Base-by-base conservation (phyloP, 2,329 filamentous ascomycete genomes). In the Stagonosporopsis cucurbitacearum region DNA sequence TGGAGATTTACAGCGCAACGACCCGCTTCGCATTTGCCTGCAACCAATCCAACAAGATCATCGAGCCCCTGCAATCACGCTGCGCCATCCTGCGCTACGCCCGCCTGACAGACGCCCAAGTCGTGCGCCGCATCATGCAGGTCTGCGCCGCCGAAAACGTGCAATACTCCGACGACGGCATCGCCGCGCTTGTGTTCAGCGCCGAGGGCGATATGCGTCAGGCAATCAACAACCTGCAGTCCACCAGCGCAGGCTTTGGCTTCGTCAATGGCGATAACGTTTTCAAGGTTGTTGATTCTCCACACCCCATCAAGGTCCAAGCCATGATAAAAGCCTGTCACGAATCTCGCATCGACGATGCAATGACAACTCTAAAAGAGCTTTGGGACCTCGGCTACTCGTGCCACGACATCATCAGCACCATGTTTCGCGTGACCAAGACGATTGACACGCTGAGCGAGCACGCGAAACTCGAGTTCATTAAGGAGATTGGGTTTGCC, bases 1-100 rank as follows among this genome's bases (percentile, higher is more conserved):
- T 99, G 95, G 95, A 99, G 76, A 99, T 98, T 47, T 98, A 98
- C 80, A 96, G 92, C 37, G 89, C 92, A 60, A 99, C 95, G 1
- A 99, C 95, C 2, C 86, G 95, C 55, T 99, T 99, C 72, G 95
- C 95, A 0, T 99, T 99, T 71, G 95, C 95, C 2, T 99, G 95
- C 82, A 99, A 99, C 76, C 92, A 96, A 80, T 95, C 90, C 60
- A 99, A 98, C 81, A 99, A 98, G 79, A 98, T 99, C 73, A 99
- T 99, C 76, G 95, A 99, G 77, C 95, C 95, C n/a, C 82, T 99
- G 47, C 95, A 99, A 77, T 97, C 93, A 17, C 87, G 95, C 68
- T 99, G 95, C 75, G 95, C 95, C 19, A 98, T 99, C 72, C 84
- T 99, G 51, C 89, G 95, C 57, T 99, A 97, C 77, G 88, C 93